Base-by-base conservation (phyloP, 805 yeast species). In the Kuraishia hungarica region DNA sequence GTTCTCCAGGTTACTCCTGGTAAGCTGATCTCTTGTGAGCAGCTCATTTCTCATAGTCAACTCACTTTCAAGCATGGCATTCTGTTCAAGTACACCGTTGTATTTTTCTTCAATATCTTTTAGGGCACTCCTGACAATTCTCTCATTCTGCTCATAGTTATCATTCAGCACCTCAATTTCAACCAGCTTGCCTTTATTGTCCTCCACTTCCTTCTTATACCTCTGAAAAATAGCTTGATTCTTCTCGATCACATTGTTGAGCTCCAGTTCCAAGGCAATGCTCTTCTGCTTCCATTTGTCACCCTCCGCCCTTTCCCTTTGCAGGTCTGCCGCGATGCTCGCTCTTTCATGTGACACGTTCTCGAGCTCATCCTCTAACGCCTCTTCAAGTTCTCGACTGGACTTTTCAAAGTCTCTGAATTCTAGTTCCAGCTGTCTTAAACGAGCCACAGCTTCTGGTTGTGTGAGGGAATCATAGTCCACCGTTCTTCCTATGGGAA, bases 161-260 rank as follows among this genome's bases (percentile, higher is more conserved):
- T 76, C 80, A 58, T 75, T 75, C 23, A 64, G 62, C n/a, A 75
- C 75, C 57, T 76, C 80, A 23, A 72, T 64, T n/a, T 70, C 65
- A 3, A 75, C 75, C 29, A 75, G 59, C 48, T 67, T 62, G 50
- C 65, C 68, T 54, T 66, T 70, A 35, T 73, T 62, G 1, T 54
- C 53, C 1, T 58, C 56, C 15, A 66, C 59, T 35, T 64, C 59
- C 8, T 56, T 58, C 23, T 69, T 71, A 43, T 59, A 54, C 7
- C 53, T 59, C n/a, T 58, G 58, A 11, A 57, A 57, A 51, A 28
- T 53, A 51, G 19, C 56, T 17, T 39, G 51, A 28, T 56, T 53
- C 7, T 52, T 50, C n/a, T 29, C 47, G n/a, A 39, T 56, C 51
- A 53, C 11, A 15, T 29, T 19, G 8, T n/a, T 35, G 53, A 56